phyloP scores from a whole-genome alignment of 352 stramenopile species.

The Blastocystis sp. region DNA sequence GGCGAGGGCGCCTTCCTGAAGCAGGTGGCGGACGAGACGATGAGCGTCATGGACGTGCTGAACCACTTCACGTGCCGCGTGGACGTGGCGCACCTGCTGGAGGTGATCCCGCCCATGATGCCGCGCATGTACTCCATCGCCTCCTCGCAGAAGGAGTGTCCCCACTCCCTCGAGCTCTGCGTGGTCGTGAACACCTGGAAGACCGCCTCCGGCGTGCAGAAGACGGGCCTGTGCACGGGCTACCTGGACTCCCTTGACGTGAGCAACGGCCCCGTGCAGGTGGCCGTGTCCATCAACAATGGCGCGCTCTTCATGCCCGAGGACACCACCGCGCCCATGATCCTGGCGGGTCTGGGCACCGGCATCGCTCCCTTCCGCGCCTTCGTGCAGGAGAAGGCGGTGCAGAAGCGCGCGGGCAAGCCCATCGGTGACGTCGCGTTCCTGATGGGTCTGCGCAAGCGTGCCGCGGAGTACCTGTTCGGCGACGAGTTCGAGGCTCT shows the following conservation, averaged over 20 bases:
- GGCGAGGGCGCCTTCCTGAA: slow-evolving; percentile 60
- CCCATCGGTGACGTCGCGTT: slow-evolving; percentile 79
- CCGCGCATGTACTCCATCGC: slow-evolving; percentile 84
- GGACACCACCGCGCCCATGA: slow-evolving; percentile 83
- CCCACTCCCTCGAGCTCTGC: slow-evolving; percentile 79
- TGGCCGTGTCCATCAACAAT: slow-evolving; percentile 85
- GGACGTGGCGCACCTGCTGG: slow-evolving; percentile 76
- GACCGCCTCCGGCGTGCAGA: slow-evolving; percentile 77
- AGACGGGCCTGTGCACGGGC: slow-evolving; percentile 85
- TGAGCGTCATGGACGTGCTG: slow-evolving; percentile 76
- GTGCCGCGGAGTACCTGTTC: slow-evolving; percentile 89
- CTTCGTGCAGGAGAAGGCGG: slow-evolving; percentile 82
- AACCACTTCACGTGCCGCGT: slow-evolving; percentile 79
- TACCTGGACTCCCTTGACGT: slow-evolving; percentile 80
- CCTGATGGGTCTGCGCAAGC: slow-evolving; percentile 89
- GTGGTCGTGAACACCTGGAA: slow-evolving; percentile 83
- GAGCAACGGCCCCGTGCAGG: slow-evolving; percentile 70
- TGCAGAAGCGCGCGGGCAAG: slow-evolving; percentile 74
- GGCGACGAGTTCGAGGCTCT: slow-evolving; percentile 83
- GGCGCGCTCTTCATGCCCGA: slow-evolving; percentile 88
- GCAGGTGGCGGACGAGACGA: slow-evolving; percentile 76
- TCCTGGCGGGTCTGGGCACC: slow-evolving; percentile 83
- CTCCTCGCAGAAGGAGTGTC: slow-evolving; percentile 82
- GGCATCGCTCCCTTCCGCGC: slow-evolving; percentile 83
- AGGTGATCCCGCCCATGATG: slow-evolving; percentile 79